phyloP scores from a whole-genome alignment of 768 basidiomycete genomes.

The Candolleomyces aberdarensis region DNA sequence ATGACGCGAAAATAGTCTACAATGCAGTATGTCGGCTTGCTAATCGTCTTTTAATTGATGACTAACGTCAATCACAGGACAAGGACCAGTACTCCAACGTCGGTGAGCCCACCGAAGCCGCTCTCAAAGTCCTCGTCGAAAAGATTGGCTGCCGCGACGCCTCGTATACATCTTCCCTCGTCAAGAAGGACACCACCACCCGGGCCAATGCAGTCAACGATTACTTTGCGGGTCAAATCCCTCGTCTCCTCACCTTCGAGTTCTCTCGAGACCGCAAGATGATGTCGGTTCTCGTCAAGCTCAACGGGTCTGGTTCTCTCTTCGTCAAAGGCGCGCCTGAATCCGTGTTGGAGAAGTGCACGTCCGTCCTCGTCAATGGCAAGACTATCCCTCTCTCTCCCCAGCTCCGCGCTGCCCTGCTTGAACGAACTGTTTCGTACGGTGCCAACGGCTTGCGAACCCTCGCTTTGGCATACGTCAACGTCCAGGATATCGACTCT shows the following conservation, averaged over 20 bases:
- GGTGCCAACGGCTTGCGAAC: constrained; percentile 84
- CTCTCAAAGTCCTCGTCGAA: constrained; percentile 91
- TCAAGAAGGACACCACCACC: constrained; percentile 48
- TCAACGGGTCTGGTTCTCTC: constrained; percentile 67
- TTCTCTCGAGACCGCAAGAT: constrained; percentile 98
- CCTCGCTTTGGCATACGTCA: constrained; percentile 85
- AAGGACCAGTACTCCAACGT: constrained; percentile 77
- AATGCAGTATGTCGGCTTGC: constrained; percentile 51
- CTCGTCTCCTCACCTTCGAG: constrained; percentile 90
- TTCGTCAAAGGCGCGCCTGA: constrained; percentile 98
- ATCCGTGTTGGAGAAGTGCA: constrained; percentile 88
- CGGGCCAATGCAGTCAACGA: constrained; percentile 87
- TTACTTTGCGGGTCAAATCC: constrained; percentile 69
- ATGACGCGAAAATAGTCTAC: constrained; percentile 90
- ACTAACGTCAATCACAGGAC: constrained; percentile 47
- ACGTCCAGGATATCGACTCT: constrained; percentile 72
- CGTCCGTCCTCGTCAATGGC: constrained; percentile 65
- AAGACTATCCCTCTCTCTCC: constrained; percentile 62
- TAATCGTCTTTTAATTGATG: neutral
- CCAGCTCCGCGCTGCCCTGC: constrained; percentile 55
- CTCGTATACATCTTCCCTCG: constrained; percentile 54
- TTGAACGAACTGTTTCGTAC: constrained; percentile 67
- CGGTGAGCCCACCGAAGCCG: constrained; percentile 97
- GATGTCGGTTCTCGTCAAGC: constrained; percentile 92
- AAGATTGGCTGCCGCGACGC: constrained; percentile 80